phyloP scores from a whole-genome alignment of 1,284 basidiomycete genomes.

The Afroboletus lepidellus region DNA sequence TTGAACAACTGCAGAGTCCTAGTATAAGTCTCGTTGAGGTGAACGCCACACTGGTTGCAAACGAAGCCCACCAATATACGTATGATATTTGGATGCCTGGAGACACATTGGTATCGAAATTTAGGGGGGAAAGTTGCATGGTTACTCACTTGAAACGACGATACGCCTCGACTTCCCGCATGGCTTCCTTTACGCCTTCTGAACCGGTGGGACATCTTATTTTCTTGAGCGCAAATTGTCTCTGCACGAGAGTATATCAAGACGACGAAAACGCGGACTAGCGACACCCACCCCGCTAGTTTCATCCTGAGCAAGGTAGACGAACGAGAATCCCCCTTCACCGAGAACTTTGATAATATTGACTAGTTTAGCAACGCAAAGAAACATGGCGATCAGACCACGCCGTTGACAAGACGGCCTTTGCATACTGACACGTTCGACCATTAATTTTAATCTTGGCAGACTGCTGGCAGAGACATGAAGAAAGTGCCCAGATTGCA shows the following conservation, averaged over 20 bases:
- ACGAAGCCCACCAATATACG: conserved; percentile 64
- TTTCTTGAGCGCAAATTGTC: conserved; percentile 93
- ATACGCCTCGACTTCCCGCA: conserved; percentile 91
- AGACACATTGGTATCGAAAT: conserved; percentile 3
- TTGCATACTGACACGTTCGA: conserved; percentile 69
- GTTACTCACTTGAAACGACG: conserved; percentile 79
- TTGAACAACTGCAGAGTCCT: conserved; percentile 94
- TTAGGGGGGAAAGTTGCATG: neutral
- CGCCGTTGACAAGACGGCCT: conserved; percentile 1
- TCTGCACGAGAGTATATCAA: conserved; percentile 38
- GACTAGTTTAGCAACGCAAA: conserved; percentile 43
- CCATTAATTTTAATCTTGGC: conserved; percentile 92
- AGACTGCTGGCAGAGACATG: conserved; percentile 76
- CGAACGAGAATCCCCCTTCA: conserved; percentile 94
- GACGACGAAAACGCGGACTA: neutral
- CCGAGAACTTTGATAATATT: conserved; percentile 88
- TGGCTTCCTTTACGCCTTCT: conserved; percentile 80
- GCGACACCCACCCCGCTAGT: conserved; percentile 61
- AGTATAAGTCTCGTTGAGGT: conserved; percentile 2
- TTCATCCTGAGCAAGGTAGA: conserved; percentile 89
- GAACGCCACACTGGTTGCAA: neutral
- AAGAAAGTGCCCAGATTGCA: conserved; percentile 74
- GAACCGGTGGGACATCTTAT: conserved; percentile 83
- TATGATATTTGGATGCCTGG: conserved; percentile 86
- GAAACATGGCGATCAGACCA: conserved; percentile 2